Conservation (phyloP, 2,329 filamentous ascomycete species). For the Diaporthe caulivora region DNA sequence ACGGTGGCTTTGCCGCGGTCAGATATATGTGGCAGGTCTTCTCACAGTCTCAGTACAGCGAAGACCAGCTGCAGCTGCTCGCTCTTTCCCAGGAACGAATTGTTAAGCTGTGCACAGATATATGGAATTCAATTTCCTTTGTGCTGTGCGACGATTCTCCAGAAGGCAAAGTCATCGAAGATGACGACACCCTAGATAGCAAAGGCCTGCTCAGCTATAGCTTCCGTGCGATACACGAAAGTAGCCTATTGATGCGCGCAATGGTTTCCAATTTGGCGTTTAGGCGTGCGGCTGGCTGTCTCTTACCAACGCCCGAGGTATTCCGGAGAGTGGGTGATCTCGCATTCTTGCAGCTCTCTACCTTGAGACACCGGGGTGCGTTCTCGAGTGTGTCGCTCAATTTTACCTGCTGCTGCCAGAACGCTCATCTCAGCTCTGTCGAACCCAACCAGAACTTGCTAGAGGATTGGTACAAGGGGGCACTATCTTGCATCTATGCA, state of each 20-base stretch:
- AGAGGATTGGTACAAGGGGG: constrained; percentile 78
- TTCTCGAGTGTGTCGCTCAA: constrained; percentile 94
- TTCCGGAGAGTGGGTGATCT: constrained; percentile 78
- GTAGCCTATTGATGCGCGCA: constrained; percentile 80
- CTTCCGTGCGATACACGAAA: constrained; percentile 94
- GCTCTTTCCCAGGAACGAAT: constrained; percentile 65
- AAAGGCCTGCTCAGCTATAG: constrained; percentile 95
- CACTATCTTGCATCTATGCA: constrained; percentile 77
- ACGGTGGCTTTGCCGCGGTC: constrained; percentile 77
- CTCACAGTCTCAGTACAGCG: constrained; percentile 54
- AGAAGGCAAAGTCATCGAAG: constrained; percentile 86
- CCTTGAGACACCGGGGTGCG: constrained; percentile 88
- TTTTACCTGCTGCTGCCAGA: constrained; percentile 83
- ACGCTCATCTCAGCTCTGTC: constrained; percentile 55
- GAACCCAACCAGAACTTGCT: constrained; percentile 62
- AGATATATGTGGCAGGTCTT: constrained; percentile 69
- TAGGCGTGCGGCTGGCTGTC: constrained; percentile 55
- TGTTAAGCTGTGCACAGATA: constrained; percentile 70
- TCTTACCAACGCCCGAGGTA: constrained; percentile 63
- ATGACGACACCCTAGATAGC: constrained; percentile 78
- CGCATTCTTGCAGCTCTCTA: constrained; percentile 85
- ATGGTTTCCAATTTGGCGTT: constrained; percentile 68
- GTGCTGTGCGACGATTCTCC: constrained; percentile 95
- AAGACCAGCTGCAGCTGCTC: constrained; percentile 52
- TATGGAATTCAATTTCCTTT: constrained; percentile 82